Base-by-base conservation (phyloP, 2,329 filamentous ascomycete species). In the Aspergillus sp. region DNA sequence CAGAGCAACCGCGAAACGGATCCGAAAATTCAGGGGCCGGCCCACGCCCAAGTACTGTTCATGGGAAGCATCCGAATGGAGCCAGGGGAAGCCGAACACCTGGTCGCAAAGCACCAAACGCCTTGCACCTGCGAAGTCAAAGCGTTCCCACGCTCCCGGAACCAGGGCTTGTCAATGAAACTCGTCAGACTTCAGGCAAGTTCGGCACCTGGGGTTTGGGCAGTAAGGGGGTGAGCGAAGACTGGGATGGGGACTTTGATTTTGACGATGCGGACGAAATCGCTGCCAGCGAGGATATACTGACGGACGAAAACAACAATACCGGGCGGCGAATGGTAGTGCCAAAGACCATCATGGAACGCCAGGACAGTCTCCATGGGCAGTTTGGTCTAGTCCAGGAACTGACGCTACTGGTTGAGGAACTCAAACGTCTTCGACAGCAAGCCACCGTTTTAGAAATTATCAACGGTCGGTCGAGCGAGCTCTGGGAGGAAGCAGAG, bases 161-260 rank as follows among this genome's bases (percentile, higher is more conserved):
- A 49, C 41, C 61, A 54, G 44, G 66, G 53, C 36, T 68, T 60
- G 51, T 66, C 58, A 59, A 61, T 49, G 55, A 72, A 53, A 43
- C 66, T 57, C 42, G 67, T 59, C 53, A 74, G 58, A 46, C 73
- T 57, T 61, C 60, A 14, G 55, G 59, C 46, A 80, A 80, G 47
- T 79, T 78, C 48, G 74, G 74, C 25, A 78, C 76, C 3, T 80
- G 76, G 75, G 73, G 74, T n/a, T 61, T 79, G 17, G 75, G 76
- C 12, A 76, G 68, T 52, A 80, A 80, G 48, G 75, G 71, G 29
- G 74, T 76, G 14, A 79, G 71, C 15, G 76, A 80, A 50, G 76
- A 80, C 49, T 80, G 76, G 76, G 76, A 80, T 46, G 75, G 75
- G 33, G 76, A 80, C 47, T 80, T 80, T 46, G 75, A 79, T 35